Base-by-base conservation (phyloP, 1,284 basidiomycete species). In the Trichosporon faecale region DNA sequence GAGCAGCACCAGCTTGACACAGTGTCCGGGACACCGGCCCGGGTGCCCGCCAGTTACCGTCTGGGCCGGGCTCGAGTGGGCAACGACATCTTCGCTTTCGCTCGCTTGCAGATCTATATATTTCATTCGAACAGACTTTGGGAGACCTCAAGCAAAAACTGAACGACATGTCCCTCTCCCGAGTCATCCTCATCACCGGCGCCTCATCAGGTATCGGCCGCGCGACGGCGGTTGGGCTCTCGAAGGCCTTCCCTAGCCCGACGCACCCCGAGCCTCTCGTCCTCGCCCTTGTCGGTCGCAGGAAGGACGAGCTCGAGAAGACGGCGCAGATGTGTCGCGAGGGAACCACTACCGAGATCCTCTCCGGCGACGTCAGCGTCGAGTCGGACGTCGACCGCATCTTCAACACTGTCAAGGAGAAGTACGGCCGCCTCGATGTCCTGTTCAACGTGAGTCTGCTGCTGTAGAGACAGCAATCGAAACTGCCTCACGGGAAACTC, bases 391-490 rank as follows among this genome's bases (percentile, higher is more conserved):
- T 81, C 8, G 66, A 68, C 71, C 76, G 76, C n/a, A 82, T 93
- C 63, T 93, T 93, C 78, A 76, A 82, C 9, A 78, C 84, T 40
- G 85, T 89, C 1, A 79, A 88, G 61, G 80, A 85, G 27, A 85
- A 85, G 69, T 92, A 90, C 76, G 91, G 89, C 6, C 86, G 89
- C 2, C 77, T 93, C 25, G 91, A 94, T 78, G 76, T 93, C n/a
- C 76, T 88, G 18, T 94, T 93, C 85, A 93, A 94, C 79, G 91
- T 90, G 76, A 80, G 87, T 75, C n/a, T n/a, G n/a, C n/a, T 33
- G 33, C 33, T 33, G 5, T 5, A 33, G 33, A n/a, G n/a, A n/a
- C n/a, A n/a, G n/a, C n/a, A n/a, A n/a, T n/a, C n/a, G n/a, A n/a
- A n/a, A n/a, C n/a, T n/a, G n/a, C n/a, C n/a, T n/a, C n/a, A n/a